These are phyloP conservation scores for Raddia distichophylla DNA, from an alignment of 176 grass and related monocot species.

Conservation along the genomic window DNA sequence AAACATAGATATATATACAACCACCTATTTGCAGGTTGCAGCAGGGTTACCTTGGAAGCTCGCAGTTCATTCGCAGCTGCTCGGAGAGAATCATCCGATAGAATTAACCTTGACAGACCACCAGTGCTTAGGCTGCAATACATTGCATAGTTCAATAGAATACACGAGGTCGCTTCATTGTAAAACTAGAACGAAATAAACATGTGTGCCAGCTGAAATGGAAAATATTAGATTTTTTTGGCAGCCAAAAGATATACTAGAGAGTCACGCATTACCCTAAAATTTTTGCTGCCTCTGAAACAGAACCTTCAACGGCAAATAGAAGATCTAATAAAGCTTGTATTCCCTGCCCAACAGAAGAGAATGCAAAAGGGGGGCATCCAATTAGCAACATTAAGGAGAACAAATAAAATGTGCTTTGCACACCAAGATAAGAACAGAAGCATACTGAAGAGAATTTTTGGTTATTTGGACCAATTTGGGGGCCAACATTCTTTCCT, in stretches of 20 bases:
- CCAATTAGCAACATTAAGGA: not conserved
- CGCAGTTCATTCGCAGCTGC: slow-evolving; percentile 81
- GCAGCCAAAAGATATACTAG: not conserved
- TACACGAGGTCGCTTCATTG: slow-evolving; percentile 15
- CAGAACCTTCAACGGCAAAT: slow-evolving; percentile 83
- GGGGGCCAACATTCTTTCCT: slow-evolving; percentile 70
- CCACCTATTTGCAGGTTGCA: slow-evolving; percentile 2
- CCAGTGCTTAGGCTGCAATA: slow-evolving; percentile 88
- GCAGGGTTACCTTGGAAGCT: slow-evolving; percentile 70
- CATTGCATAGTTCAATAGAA: not conserved
- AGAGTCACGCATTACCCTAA: slow-evolving; percentile 66
- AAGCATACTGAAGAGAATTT: slow-evolving; percentile 76
- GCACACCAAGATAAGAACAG: slow-evolving; percentile 6
- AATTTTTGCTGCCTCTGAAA: slow-evolving; percentile 80
- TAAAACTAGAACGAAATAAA: slow-evolving; percentile 17
- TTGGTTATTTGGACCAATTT: slow-evolving; percentile 88
- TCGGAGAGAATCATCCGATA: slow-evolving; percentile 94
- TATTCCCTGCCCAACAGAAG: slow-evolving; percentile 69
- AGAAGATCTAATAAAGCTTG: slow-evolving; percentile 94
- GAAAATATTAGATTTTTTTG: not conserved
- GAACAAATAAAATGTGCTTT: not conserved
- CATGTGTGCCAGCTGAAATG: not conserved
- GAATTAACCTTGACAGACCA: slow-evolving; percentile 90
- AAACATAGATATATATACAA: not conserved
- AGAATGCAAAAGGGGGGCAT: not conserved